These are phyloP conservation scores for Claviceps humidiphila DNA, from an alignment of 2,329 filamentous ascomycete species.

Conservation along the genomic window DNA sequence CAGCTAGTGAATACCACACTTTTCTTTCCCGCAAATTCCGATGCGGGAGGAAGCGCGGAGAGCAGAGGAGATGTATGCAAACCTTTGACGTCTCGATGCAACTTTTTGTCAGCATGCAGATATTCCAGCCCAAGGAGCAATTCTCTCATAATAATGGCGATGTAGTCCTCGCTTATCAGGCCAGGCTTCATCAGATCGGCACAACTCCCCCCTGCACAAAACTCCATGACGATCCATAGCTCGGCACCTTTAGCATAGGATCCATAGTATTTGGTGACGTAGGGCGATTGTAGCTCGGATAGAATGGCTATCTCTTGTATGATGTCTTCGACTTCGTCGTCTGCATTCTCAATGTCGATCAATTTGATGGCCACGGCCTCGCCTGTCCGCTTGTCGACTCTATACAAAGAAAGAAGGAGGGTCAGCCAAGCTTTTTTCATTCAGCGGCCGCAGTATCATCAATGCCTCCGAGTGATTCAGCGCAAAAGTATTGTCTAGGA, in stretches of 20 bases:
- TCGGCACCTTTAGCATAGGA: slow-evolving; percentile 93
- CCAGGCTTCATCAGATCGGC: slow-evolving; percentile 93
- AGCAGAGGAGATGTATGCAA: background rate
- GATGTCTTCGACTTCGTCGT: slow-evolving; percentile 98
- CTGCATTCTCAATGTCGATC: slow-evolving; percentile 96
- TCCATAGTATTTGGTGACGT: slow-evolving; percentile 95
- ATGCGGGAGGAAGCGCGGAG: no score
- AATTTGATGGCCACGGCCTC: slow-evolving; percentile 96
- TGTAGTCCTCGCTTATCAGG: slow-evolving; percentile 83
- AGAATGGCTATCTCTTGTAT: slow-evolving; percentile 98
- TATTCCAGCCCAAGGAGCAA: slow-evolving; percentile 84
- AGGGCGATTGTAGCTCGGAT: slow-evolving; percentile 87
- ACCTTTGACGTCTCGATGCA: slow-evolving; percentile 95
- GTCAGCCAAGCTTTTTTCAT: background rate
- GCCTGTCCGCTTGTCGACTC: slow-evolving; percentile 84
- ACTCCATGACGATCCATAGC: slow-evolving; percentile 99
- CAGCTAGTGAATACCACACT: background rate
- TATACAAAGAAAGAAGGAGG: slow-evolving; percentile 20
- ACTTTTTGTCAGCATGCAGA: slow-evolving; percentile 85
- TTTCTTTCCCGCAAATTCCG: background rate
- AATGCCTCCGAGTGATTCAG: background rate
- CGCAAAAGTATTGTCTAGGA: background rate
- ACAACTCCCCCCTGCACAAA: slow-evolving; percentile 92
- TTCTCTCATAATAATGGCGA: slow-evolving; percentile 88
- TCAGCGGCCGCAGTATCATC: background rate